These are phyloP conservation scores for Sugiyamaella chiloensis DNA, from an alignment of 805 yeast genomes.

Conservation along the genomic window DNA sequence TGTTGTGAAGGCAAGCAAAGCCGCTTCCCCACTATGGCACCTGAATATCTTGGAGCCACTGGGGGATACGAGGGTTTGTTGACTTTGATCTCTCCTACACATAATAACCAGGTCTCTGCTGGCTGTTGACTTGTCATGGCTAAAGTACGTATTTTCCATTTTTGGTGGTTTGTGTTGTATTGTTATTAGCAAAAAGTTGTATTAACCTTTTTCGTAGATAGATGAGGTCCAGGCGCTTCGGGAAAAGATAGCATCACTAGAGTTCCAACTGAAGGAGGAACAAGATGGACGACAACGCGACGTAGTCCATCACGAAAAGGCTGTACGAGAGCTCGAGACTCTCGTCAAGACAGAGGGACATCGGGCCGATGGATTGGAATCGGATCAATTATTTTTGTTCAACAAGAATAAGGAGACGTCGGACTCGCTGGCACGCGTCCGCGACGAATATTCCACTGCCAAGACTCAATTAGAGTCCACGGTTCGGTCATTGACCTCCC, in stretches of 20 bases:
- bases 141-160: too few relatives aligned
- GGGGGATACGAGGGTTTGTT: too few relatives aligned
- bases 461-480: slow-evolving; percentile 29
- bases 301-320: slow-evolving; percentile 33
- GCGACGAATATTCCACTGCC: slow-evolving; percentile 26
- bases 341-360: slow-evolving; percentile 32
- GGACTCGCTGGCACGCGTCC: slow-evolving; percentile 27
- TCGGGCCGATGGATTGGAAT: slow-evolving; percentile 36
- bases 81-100: too few relatives aligned
- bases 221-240: slow-evolving; percentile 7
- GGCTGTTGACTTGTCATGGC: too few relatives aligned
- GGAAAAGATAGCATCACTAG: slow-evolving; percentile 31
- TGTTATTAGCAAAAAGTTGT: too few relatives aligned
- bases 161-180: too few relatives aligned
- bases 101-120: too few relatives aligned
- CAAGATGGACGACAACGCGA: slow-evolving; percentile 40
- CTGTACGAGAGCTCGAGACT: slow-evolving; percentile 30
- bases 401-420: slow-evolving; percentile 34
- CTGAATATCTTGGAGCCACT: too few relatives aligned
- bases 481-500: slow-evolving; percentile 38
- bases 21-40: too few relatives aligned
- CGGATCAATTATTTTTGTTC: slow-evolving; percentile 39
- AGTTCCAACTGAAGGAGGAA: slow-evolving; percentile 38
- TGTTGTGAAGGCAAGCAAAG: slow-evolving; percentile 8
- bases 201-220: too few relatives aligned